Evolutionary conservation across 2,329 filamentous ascomycete genomes (phyloP).

Genomic region (Ascochyta pisi): DNA sequence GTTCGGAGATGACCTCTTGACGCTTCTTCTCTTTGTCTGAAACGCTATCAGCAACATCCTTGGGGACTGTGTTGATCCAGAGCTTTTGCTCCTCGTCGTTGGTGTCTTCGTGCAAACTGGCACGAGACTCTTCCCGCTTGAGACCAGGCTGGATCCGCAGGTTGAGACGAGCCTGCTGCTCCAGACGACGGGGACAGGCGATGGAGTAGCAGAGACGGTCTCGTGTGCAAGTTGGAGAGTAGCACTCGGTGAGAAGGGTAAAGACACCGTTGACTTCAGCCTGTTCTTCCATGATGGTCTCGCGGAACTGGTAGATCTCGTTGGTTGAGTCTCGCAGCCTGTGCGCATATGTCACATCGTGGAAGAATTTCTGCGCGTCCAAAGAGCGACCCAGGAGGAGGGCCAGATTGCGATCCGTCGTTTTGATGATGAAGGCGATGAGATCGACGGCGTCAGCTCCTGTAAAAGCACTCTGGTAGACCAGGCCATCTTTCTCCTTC

Average conservation of each 20-base stretch:
- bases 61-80: conserved; percentile 98
- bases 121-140: conserved; percentile 72
- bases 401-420: conserved; percentile 92
- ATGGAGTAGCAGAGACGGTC: conserved; percentile 98
- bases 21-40: conserved; percentile 94
- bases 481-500: conserved; percentile 92
- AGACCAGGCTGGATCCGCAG: conserved; percentile 90
- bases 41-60: conserved; percentile 90
- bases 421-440: conserved; percentile 95
- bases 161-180: conserved; percentile 94
- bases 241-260: conserved; percentile 93
- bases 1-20: conserved; percentile 96
- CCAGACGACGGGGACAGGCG: conserved; percentile 88
- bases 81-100: conserved; percentile 96
- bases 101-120: conserved; percentile 83
- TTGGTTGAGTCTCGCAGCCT: conserved; percentile 89
- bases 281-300: conserved; percentile 86
- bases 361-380: conserved; percentile 98
- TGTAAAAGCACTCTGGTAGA: conserved; percentile 97
- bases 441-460: conserved; percentile 95
- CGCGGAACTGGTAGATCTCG: conserved; percentile 96
- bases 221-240: conserved; percentile 94
- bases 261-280: conserved; percentile 94
- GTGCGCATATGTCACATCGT: conserved; percentile 98
- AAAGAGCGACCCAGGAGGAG: conserved; percentile 87